Evolutionary conservation across 208 protist species (phyloP), one percentile per base, ranked within the genome.

Genomic region (Tritrichomonas foetus): DNA sequence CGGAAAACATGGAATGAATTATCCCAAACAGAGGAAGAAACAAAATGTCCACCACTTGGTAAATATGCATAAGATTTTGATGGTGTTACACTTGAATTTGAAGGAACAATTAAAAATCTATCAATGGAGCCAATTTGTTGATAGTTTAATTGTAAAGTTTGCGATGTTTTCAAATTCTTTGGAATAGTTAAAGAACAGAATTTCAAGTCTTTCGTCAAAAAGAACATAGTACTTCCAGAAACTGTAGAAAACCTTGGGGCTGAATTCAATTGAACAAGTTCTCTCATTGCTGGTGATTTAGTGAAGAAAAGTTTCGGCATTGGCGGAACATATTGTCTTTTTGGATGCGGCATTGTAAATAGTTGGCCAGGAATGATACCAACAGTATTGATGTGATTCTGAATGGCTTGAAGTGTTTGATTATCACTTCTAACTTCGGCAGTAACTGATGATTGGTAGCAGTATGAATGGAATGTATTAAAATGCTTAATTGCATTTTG

Each of bases 391-490:
- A 61, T 61, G 50, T 82, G 33, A n/a, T 39, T 39, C 20, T 25
- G n/a, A 55, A 49, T 53, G 22, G 57, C 33, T n/a, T 89, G 78
- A 1, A 89, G 53, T 53, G 41, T 53, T 57, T 89, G 16, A 0
- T 39, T 1, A 39, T 61, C 41, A 53, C 41, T 89, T 1, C n/a
- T 57, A 13, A 33, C 41, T 22, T 89, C 41, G 8, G 2, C 16
- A 57, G 47, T 89, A 33, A 89, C 30, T 11, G 47, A 53, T 36
- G 41, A 55, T 39, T 44, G 47, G 36, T 89, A 89, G 39, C 78
- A 89, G 30, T 89, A 89, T 5, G 78, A 25, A 49, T 89, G 78
- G n/a, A 89, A 89, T 39, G 78, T 89, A n/a, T 89, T 89, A n/a
- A 57, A 44, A 3, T 20, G 14, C 13, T 89, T 47, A 89, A 89